Evolutionary conservation across 129 eudicot species (phyloP), one percentile per base, ranked within the genome.

Genomic region (Tagetes erecta): DNA sequence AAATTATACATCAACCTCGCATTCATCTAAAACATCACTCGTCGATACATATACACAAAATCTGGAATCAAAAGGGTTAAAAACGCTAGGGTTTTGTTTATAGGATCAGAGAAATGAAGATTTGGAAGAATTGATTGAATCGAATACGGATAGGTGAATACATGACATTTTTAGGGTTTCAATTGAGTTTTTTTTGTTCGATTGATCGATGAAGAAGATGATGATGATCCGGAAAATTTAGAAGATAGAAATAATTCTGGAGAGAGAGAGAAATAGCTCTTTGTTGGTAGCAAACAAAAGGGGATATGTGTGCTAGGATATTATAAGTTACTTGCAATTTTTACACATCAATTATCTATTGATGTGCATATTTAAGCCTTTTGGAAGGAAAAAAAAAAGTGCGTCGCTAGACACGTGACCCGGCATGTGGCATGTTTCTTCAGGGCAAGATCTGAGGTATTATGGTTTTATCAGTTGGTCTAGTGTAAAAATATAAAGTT

Each of bases 71-170:
- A 41, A 36, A 65, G 82, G 64, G 55, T 65, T 33, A 31, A 74
- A 59, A 74, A 31, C 36, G 67, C 83, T 80, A 80, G 83, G 83
- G 83, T 68, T 80, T 80, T 80, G 76, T 57, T 80, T 33, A 38
- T 67, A 68, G 76, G 71, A 74, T 74, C 75, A 47, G 46, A 64
- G 14, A 58, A 46, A 80, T 73, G 68, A 45, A 59, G 38, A 41
- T 53, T 14, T 47, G 64, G 62, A 69, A 49, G 36, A 74, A 67
- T 74, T 14, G 62, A 80, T 67, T 58, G 46, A 69, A 80, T 67
- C 67, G 46, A 64, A 58, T 56, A 39, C 65, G 11, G 72, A 67
- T 4, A 36, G 73, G 33, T 40, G 73, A 73, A 56, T 14, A 49
- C 42, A 67, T 55, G 50, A 57, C 74, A 67, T 72, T 73, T 73